Conservation (phyloP, 805 yeast genomes). For the Kluyveromyces starmeri region DNA sequence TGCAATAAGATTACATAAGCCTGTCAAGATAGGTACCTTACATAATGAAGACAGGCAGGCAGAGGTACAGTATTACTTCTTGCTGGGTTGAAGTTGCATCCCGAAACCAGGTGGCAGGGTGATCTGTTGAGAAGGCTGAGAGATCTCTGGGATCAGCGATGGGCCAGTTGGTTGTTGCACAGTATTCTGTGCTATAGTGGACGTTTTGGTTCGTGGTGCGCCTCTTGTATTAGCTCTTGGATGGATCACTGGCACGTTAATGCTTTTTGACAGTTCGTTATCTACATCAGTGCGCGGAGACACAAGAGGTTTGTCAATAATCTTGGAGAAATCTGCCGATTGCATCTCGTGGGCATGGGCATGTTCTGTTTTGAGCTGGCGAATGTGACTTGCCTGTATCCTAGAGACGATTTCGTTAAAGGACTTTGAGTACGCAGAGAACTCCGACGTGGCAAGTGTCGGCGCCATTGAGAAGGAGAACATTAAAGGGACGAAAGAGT, state of each 20-base stretch:
- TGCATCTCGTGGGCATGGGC: constrained; percentile 18
- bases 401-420: constrained; percentile 35
- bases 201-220: constrained; percentile 6
- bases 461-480: constrained; percentile 42
- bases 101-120: constrained; percentile 38
- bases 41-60: too few relatives aligned
- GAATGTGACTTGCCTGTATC: constrained; percentile 37
- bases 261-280: constrained; percentile 16
- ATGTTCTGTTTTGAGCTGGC: constrained; percentile 25
- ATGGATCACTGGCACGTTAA: constrained; percentile 19
- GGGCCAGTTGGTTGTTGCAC: too few relatives aligned
- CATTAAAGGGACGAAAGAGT: constrained; percentile 45
- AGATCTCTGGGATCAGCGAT: too few relatives aligned
- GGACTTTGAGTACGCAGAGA: constrained; percentile 30
- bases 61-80: too few relatives aligned
- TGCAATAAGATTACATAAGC: too few relatives aligned
- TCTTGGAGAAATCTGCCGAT: constrained; percentile 15
- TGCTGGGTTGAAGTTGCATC: constrained; percentile 28
- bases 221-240: constrained; percentile 13
- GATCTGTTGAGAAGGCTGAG: neutral
- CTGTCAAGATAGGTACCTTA: too few relatives aligned
- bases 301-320: constrained; percentile 15
- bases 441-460: constrained; percentile 35
- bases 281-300: constrained; percentile 17
- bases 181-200: neutral